These are phyloP conservation scores for Kazachstania bromeliacearum DNA, from an alignment of 805 yeast genomes.

Conservation along the genomic window DNA sequence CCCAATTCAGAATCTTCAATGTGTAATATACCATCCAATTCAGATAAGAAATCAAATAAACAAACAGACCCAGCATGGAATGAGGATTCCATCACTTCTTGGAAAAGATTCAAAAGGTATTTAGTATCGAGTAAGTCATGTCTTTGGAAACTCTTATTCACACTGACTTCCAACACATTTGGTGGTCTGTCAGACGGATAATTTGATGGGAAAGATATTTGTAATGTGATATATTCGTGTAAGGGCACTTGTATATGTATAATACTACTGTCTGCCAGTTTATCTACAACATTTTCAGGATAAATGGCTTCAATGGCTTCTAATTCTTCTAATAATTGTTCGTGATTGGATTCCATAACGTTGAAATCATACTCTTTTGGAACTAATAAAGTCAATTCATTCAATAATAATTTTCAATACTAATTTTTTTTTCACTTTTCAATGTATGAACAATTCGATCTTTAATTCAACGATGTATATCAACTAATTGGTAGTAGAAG, in stretches of 20 bases:
- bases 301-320: slow-evolving; percentile 81
- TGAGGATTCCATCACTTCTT: slow-evolving; percentile 43
- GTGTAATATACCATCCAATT: slow-evolving; percentile 46
- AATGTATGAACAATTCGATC: too few relatives aligned
- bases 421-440: too few relatives aligned
- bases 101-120: slow-evolving; percentile 40
- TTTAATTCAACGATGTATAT: too few relatives aligned
- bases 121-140: slow-evolving; percentile 33
- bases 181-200: slow-evolving; percentile 65
- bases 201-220: slow-evolving; percentile 56
- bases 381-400: too few relatives aligned
- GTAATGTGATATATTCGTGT: slow-evolving; percentile 50
- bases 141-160: slow-evolving; percentile 18
- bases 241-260: slow-evolving; percentile 47
- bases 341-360: slow-evolving; percentile 10
- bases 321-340: slow-evolving; percentile 48
- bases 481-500: too few relatives aligned
- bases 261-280: slow-evolving; percentile 30
- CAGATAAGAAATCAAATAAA: slow-evolving; percentile 67
- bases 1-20: slow-evolving; percentile 25
- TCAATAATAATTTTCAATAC: too few relatives aligned
- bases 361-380: too few relatives aligned
- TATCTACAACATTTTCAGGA: slow-evolving; percentile 46
- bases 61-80: slow-evolving; percentile 59
- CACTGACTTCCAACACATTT: slow-evolving; percentile 44